phyloP scores from a whole-genome alignment of 1,139 yeast species.

The Candida pseudoviswanathii region DNA sequence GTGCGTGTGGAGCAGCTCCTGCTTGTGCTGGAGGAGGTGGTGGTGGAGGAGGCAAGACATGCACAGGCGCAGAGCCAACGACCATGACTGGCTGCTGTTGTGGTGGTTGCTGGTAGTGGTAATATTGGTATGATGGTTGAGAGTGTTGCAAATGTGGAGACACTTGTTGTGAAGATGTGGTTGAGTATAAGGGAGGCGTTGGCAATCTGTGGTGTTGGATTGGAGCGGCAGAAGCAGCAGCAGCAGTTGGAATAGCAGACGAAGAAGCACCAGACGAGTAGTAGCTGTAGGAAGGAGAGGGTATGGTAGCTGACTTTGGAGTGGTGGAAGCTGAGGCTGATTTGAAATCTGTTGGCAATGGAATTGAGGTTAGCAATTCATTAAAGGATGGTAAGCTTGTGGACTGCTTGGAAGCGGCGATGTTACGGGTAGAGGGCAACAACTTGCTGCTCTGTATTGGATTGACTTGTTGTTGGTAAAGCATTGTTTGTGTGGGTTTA shows the following conservation, averaged over 20 bases:
- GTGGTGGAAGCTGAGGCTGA: slow-evolving; percentile 10
- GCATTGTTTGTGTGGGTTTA: slow-evolving; percentile 1
- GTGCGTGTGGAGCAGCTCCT: neutral
- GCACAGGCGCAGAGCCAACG: neutral
- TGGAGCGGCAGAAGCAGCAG: slow-evolving; percentile 8
- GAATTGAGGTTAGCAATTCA: slow-evolving; percentile 40
- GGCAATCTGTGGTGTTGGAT: slow-evolving; percentile 12
- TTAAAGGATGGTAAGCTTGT: slow-evolving; percentile 38
- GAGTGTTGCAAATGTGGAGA: slow-evolving; percentile 4
- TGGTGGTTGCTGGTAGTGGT: slow-evolving; percentile 1
- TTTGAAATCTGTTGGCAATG: slow-evolving; percentile 32
- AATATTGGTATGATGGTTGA: slow-evolving; percentile 6
- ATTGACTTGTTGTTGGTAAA: slow-evolving; percentile 3
- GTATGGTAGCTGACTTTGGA: slow-evolving; percentile 3
- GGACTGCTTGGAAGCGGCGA: slow-evolving; percentile 5
- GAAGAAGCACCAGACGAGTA: neutral
- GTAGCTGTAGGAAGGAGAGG: slow-evolving; percentile 10
- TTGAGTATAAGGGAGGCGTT: slow-evolving; percentile 11
- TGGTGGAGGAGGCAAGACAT: neutral
- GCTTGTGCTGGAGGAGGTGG: neutral
- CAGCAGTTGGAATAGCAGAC: slow-evolving; percentile 1
- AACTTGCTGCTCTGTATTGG: neutral
- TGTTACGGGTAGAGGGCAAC: neutral
- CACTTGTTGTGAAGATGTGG: slow-evolving; percentile 2
- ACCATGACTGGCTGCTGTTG: neutral